A percentile compares a stretch with the other conserved stretches of the same genome.
Evolutionary conservation across 192 early-diverging fungal species (phyloP).

Genomic region (Geranomyces michiganensis): DNA sequence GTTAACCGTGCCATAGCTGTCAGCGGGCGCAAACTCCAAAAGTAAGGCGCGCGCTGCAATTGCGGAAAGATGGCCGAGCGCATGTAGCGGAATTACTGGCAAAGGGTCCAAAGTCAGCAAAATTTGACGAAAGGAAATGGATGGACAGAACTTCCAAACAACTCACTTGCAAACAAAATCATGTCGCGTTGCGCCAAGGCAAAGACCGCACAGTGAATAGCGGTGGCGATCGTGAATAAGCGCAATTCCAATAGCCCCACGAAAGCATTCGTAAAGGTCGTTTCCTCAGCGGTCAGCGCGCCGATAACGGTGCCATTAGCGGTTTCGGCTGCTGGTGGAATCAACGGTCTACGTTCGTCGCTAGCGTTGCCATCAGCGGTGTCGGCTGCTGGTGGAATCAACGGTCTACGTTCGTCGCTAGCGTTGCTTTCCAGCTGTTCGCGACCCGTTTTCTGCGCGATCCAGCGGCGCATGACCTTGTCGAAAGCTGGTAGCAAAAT

Average conservation of each 20-base stretch:
- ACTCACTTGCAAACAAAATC: conserved; percentile 13
- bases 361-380: too few species aligned
- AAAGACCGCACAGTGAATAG: conserved; percentile 5
- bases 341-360: neutral
- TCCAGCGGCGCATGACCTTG: neutral
- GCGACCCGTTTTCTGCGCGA: neutral
- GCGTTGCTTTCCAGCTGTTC: neutral
- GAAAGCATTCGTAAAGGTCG: neutral
- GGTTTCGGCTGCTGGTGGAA: neutral
- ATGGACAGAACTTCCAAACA: conserved; percentile 8
- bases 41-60: conserved; percentile 2
- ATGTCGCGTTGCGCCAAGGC: neutral
- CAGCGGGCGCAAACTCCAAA: neutral
- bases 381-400: neutral
- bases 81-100: neutral
- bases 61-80: neutral
- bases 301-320: too few species aligned
- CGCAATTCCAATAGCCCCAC: conserved; percentile 5
- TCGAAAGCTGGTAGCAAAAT: neutral
- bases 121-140: neutral
- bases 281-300: neutral
- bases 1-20: conserved; percentile 20
- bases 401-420: neutral
- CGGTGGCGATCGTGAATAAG: neutral
- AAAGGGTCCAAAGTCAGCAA: conserved; percentile 5